Base-by-base conservation (phyloP, 257 asterid genomes). In the Solanum etuberosum region DNA sequence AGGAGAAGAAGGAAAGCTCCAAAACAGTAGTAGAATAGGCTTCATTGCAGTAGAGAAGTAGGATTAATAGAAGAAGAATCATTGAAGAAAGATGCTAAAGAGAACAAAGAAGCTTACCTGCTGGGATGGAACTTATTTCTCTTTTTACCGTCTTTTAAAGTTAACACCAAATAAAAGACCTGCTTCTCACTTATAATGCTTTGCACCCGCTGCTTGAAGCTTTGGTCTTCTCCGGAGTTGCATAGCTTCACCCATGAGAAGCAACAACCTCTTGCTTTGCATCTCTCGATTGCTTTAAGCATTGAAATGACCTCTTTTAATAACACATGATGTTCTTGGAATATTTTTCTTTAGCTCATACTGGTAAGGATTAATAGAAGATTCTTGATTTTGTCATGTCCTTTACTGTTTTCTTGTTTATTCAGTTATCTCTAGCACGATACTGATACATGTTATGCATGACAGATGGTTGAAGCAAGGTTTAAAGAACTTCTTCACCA, bases 381-480 rank as follows among this genome's bases (percentile, higher is more conserved):
- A 42, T 77, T 77, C 65, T 80, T 46, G 40, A 59, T 80, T 80
- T 80, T 43, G 29, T 48, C 10, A 3, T 29, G 21, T 81, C 65
- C 29, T 81, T 48, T 29, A 48, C 68, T 18, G 29, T 48, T 37
- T 42, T 81, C 29, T 29, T 81, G 42, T 29, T 29, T 32, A 81
- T 81, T 42, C 21, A 18, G 68, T 81, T 48, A 29, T 51, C 43
- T 81, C 29, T 81, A 29, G 65, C 38, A 32, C 21, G 34, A 48
- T 48, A 81, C 70, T 81, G 70, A 81, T 81, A 34, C 31, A 81
- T 54, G 31, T 81, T 31, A 31, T 81, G 67, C 86, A 78, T 78
- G 89, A 40, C 98, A 97, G 99, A 94, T 97, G 99, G 95, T 97
- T 89, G 99, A 97, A 78, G 86, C 92, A 73, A 94, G 97, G 91